Percentiles rank a stretch among this genome's conserved stretches.
Conservation (phyloP, 2,329 filamentous ascomycete species). For the Ascochyta fabae region DNA sequence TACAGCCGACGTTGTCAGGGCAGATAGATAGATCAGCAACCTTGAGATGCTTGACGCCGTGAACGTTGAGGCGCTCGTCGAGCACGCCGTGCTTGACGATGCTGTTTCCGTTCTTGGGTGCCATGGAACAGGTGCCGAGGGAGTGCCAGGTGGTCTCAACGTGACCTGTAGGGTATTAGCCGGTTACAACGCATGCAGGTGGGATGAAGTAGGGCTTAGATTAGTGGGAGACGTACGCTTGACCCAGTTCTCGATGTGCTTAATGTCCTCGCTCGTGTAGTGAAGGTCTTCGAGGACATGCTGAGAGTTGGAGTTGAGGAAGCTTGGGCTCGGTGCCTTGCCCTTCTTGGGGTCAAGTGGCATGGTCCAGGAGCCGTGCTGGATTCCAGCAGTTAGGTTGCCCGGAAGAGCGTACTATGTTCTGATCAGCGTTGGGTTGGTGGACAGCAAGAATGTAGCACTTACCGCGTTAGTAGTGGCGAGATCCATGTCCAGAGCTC, state of each 20-base stretch:
- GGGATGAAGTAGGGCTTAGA: not conserved
- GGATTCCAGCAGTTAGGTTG: conserved; percentile 73
- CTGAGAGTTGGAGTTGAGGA: conserved; percentile 70
- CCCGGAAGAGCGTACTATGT: conserved; percentile 70
- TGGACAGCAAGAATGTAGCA: not conserved
- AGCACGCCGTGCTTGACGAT: conserved; percentile 82
- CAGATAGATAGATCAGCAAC: conserved; percentile 78
- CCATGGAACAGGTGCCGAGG: conserved; percentile 76
- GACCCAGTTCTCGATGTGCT: conserved; percentile 70
- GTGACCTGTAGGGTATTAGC: conserved; percentile 52
- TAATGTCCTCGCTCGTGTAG: conserved; percentile 68
- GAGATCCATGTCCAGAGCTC: conserved; percentile 75
- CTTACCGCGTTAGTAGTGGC: conserved; percentile 69
- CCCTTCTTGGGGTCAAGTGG: conserved; percentile 60
- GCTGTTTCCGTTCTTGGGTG: conserved; percentile 75
- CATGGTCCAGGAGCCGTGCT: conserved; percentile 74
- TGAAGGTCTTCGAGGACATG: conserved; percentile 67
- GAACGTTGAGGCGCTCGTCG: conserved; percentile 78
- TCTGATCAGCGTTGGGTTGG: conserved; percentile 3
- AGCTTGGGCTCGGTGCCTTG: conserved; percentile 55
- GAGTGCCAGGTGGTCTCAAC: conserved; percentile 79
- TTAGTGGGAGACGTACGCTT: conserved; percentile 44
- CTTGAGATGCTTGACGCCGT: conserved; percentile 78
- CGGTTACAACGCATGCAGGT: not conserved
- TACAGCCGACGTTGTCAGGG: conserved; percentile 73